phyloP scores from a whole-genome alignment of 78 protist genomes.

The Dictyostelium purpureum region DNA sequence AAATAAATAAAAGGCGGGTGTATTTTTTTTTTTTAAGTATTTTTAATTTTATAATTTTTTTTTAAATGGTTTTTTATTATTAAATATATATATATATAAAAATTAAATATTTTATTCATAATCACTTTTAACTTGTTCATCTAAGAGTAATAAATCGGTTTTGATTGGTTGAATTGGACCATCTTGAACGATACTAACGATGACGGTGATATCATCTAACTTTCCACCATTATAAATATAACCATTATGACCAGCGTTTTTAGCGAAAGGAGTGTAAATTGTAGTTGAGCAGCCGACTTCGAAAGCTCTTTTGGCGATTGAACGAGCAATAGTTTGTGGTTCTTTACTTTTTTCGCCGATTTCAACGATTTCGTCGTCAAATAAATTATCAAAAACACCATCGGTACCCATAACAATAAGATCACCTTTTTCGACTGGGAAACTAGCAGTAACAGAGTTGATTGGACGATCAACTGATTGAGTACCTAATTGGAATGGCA shows the following conservation, averaged over 20 bases:
- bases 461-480: conserved; percentile 76
- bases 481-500: conserved; percentile 88
- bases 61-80: background rate
- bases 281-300: conserved; percentile 54
- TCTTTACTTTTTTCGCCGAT: conserved; percentile 22
- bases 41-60: background rate
- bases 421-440: conserved; percentile 77
- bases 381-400: conserved; percentile 90
- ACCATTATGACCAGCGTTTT: conserved; percentile 72
- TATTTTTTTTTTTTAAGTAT: background rate
- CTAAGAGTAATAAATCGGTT: conserved; percentile 33
- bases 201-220: conserved; percentile 79
- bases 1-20: too few relatives aligned
- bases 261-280: conserved; percentile 70
- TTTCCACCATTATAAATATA: conserved; percentile 73
- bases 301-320: conserved; percentile 56
- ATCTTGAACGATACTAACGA: conserved; percentile 60
- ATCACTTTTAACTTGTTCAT: background rate
- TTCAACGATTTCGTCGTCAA: conserved; percentile 74
- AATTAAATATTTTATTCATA: background rate
- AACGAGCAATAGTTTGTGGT: conserved; percentile 46
- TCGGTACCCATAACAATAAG: conserved; percentile 86
- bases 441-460: conserved; percentile 30
- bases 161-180: conserved; percentile 29
- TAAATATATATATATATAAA: too few relatives aligned